Evolutionary conservation across 129 eudicot species (phyloP), one percentile per base, ranked within the genome.

Genomic region (Mikania micrantha): DNA sequence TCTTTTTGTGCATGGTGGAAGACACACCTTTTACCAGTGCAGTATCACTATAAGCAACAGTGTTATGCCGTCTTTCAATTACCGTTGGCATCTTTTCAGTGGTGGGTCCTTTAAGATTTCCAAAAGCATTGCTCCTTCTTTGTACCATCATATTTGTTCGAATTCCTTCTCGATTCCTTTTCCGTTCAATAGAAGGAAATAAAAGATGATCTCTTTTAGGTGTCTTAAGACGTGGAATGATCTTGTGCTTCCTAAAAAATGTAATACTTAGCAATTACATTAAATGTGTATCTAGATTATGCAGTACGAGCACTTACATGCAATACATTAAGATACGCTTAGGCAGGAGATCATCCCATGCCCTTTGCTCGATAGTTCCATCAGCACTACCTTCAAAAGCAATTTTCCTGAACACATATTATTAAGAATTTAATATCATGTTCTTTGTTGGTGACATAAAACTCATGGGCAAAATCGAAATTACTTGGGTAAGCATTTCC

Each of bases 401-500:
- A 54, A 85, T 85, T 16, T 36, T 22, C 74, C 97, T 90, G 70
- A 12, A 63, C 52, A 69, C 70, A 77, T 7, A 17, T 19, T 0
- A 56, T 21, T 25, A 38, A 28, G 56, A 22, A 28, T 15, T 57
- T 32, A n/a, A 42, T 45, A 25, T 35, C 22, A 67, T 38, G 12
- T 58, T 11, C 41, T 28, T 47, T 28, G 29, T 21, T 59, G 11
- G 11, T 19, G 60, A 32, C 15, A 60, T 22, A 45, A 60, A 45
- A 12, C 12, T 25, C 9, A 40, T 9, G 63, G 39, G 40, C 15
- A 17, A 49, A 25, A 47, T 24, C 2, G 20, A 49, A 49, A 49
- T 59, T 76, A 88, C 98, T 87, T 78, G 3, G 96, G 96, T 70
- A 88, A 69, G 59, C 98, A 92, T 83, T 92, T 88, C 60, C 82